Percentiles rank a stretch among this genome's conserved stretches.
Conservation (phyloP, 371 early-diverging fungal genomes). For the Mortierella sp. region DNA sequence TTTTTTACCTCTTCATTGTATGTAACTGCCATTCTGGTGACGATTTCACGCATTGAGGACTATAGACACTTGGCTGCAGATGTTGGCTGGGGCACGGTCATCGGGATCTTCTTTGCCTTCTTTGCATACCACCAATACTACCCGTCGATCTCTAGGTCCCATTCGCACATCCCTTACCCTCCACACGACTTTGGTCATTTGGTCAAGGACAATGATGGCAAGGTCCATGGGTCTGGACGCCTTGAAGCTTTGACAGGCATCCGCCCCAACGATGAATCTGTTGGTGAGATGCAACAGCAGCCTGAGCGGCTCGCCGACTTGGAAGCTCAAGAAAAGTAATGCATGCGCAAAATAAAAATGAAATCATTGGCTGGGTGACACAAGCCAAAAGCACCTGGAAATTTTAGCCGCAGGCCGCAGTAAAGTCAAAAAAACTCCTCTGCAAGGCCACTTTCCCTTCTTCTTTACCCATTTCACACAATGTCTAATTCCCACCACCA, state of each 20-base stretch:
- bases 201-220: constrained; percentile 12
- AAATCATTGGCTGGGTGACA: not conserved
- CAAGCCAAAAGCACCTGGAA: not conserved
- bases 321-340: not conserved
- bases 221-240: constrained; percentile 8
- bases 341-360: too few species aligned
- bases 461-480: not conserved
- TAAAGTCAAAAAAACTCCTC: not conserved
- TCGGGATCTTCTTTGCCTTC: constrained; percentile 68
- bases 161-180: constrained; percentile 43
- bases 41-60: constrained; percentile 77
- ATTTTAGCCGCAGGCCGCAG: not conserved
- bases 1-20: not conserved
- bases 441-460: not conserved
- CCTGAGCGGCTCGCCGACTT: not conserved
- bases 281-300: constrained; percentile 26
- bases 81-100: constrained; percentile 71
- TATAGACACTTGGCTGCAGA: constrained; percentile 85
- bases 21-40: constrained; percentile 69
- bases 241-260: constrained; percentile 38
- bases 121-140: constrained; percentile 79
- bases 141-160: constrained; percentile 48
- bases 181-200: constrained; percentile 44
- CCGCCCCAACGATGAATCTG: constrained; percentile 22
- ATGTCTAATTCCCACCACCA: constrained; percentile 3